A percentile compares a stretch with the other conserved stretches of the same genome.
phyloP scores from a whole-genome alignment of 106 monocot genomes.

The Phalaenopsis equestris region DNA sequence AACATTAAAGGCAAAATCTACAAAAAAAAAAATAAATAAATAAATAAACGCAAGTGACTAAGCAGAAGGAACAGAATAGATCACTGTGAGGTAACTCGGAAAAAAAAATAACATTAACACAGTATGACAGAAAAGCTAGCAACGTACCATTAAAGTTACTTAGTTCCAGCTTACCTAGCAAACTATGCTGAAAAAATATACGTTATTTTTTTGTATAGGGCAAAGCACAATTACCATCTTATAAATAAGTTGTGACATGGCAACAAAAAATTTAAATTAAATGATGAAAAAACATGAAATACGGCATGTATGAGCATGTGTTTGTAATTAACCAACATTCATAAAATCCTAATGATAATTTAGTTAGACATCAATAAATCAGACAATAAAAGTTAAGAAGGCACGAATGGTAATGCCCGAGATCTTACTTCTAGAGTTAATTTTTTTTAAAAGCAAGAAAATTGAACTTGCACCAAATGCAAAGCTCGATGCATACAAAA shows the following conservation, averaged over 20 bases:
- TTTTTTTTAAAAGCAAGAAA: background rate
- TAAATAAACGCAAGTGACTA: background rate
- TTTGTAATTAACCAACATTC: background rate
- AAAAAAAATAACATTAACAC: background rate
- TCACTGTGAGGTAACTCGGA: background rate
- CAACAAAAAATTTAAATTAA: too few relatives aligned
- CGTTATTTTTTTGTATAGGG: background rate
- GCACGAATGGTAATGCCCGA: background rate
- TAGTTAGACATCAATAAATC: background rate
- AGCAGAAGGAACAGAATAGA: background rate
- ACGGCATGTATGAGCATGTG: too few relatives aligned
- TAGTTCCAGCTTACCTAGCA: background rate
- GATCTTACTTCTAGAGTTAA: background rate
- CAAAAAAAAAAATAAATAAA: background rate
- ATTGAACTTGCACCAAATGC: background rate
- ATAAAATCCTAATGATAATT: background rate
- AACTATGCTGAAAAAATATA: background rate
- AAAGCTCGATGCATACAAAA: background rate
- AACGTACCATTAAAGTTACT: background rate
- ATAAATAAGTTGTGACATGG: too few relatives aligned
- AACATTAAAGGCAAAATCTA: background rate
- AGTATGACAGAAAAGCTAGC: background rate
- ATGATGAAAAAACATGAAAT: too few relatives aligned
- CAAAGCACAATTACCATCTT: background rate
- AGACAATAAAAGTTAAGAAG: background rate